phyloP scores from a whole-genome alignment of 2,329 filamentous ascomycete species.

The Juglanconis sp. region DNA sequence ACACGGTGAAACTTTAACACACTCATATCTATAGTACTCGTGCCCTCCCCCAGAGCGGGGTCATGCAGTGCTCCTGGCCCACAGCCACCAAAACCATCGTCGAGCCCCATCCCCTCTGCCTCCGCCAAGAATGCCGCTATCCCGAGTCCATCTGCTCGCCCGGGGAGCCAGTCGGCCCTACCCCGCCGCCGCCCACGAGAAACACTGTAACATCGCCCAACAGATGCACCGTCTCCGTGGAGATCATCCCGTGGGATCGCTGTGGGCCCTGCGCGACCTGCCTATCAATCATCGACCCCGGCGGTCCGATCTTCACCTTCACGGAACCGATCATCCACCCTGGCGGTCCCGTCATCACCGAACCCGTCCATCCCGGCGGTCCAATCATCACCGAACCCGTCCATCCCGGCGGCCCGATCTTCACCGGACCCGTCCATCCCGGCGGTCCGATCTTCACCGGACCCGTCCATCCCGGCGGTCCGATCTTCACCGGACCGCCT shows the following conservation, averaged over 20 bases:
- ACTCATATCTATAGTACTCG: no score
- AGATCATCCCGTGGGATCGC: not conserved
- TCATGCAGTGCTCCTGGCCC: not conserved
- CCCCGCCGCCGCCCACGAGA: not conserved
- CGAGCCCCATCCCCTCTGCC: not conserved
- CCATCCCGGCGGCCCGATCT: no score
- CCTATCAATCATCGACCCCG: not conserved
- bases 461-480: no score
- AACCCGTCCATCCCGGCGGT: not conserved
- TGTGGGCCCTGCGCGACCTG: not conserved
- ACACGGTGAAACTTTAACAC: no score
- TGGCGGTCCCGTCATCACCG: not conserved
- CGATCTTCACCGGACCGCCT: no score
- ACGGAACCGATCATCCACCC: no score
- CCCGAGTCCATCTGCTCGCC: not conserved
- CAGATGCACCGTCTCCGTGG: not conserved
- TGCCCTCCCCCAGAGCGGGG: no score
- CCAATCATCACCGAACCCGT: no score
- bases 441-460: no score
- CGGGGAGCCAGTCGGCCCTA: not conserved
- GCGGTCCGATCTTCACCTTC: not conserved
- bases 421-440: no score
- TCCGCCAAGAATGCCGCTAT: not conserved
- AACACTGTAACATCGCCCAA: not conserved
- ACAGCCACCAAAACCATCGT: not conserved